phyloP scores from a whole-genome alignment of 805 yeast species.

The Ogataea methylovora region DNA sequence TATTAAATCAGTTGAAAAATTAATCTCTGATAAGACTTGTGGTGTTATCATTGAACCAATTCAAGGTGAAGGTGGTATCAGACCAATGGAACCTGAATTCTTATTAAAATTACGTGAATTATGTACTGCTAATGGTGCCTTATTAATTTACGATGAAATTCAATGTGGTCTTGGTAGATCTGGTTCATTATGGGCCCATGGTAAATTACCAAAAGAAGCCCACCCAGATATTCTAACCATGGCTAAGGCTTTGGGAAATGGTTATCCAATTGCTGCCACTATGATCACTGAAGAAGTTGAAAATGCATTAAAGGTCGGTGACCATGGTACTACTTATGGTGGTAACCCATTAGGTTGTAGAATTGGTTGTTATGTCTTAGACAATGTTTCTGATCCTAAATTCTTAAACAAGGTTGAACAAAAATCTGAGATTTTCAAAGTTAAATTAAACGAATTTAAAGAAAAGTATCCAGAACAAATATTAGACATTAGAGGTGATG shows the following conservation, averaged over 20 bases:
- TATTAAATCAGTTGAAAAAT: slow-evolving; percentile 46
- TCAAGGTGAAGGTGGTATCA: slow-evolving; percentile 97
- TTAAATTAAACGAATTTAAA: slow-evolving; percentile 42
- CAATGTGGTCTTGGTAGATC: slow-evolving; percentile 95
- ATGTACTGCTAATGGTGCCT: slow-evolving; percentile 61
- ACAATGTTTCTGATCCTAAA: slow-evolving; percentile 49
- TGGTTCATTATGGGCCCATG: slow-evolving; percentile 92
- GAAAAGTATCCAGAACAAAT: slow-evolving; percentile 54
- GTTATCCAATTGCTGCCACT: slow-evolving; percentile 93
- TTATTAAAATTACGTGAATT: slow-evolving; percentile 56
- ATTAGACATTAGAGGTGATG: slow-evolving; percentile 76
- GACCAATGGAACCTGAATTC: slow-evolving; percentile 57
- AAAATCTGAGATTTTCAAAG: slow-evolving; percentile 50
- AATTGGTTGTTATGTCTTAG: slow-evolving; percentile 71
- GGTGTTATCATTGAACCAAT: slow-evolving; percentile 95
- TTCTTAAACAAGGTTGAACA: slow-evolving; percentile 54
- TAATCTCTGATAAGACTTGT: slow-evolving; percentile 61
- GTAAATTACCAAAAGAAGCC: slow-evolving; percentile 62
- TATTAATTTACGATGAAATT: slow-evolving; percentile 88
- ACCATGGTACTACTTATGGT: slow-evolving; percentile 97
- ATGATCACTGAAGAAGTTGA: slow-evolving; percentile 79
- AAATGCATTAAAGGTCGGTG: slow-evolving; percentile 71
- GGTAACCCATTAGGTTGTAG: slow-evolving; percentile 92
- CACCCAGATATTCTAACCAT: slow-evolving; percentile 92
- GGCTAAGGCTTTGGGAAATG: slow-evolving; percentile 97